Conservation (phyloP, 2,329 filamentous ascomycete genomes). For the Epichloe sylvatica region DNA sequence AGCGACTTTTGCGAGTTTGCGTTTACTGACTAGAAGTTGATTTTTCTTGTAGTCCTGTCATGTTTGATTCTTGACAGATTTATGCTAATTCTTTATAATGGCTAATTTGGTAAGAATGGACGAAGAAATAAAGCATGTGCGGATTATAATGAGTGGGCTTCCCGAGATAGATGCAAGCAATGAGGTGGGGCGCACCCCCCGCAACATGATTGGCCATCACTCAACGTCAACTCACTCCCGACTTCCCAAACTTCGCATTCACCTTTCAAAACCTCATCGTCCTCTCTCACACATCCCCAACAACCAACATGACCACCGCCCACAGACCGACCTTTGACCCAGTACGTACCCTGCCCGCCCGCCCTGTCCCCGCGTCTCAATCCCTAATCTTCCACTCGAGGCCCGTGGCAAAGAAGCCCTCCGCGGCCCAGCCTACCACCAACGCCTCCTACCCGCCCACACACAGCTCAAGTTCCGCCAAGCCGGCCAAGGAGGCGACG, state of each 20-base stretch:
- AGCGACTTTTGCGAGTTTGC: too few species aligned
- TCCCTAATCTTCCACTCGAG: slow-evolving; percentile 29
- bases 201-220: background rate
- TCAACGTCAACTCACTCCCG: background rate
- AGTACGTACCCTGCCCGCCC: slow-evolving; percentile 32
- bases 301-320: slow-evolving; percentile 44
- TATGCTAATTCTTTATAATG: too few species aligned
- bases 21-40: too few species aligned
- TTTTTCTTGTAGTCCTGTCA: too few species aligned
- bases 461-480: slow-evolving; percentile 81
- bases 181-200: background rate
- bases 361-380: background rate
- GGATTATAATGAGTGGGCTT: background rate
- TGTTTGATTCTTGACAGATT: too few species aligned
- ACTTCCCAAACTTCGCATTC: background rate
- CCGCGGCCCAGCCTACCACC: slow-evolving; percentile 87
- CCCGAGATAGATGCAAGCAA: background rate
- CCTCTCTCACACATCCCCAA: background rate
- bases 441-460: slow-evolving; percentile 85
- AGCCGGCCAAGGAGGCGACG: slow-evolving; percentile 76
- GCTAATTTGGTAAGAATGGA: too few species aligned
- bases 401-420: slow-evolving; percentile 90
- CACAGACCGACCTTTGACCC: slow-evolving; percentile 93
- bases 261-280: slow-evolving; percentile 1
- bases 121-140: too few species aligned